Evolutionary conservation across 2,329 filamentous ascomycete genomes (phyloP), one percentile per base, ranked within the genome.

Genomic region (Verticillium zaregamsianum): DNA sequence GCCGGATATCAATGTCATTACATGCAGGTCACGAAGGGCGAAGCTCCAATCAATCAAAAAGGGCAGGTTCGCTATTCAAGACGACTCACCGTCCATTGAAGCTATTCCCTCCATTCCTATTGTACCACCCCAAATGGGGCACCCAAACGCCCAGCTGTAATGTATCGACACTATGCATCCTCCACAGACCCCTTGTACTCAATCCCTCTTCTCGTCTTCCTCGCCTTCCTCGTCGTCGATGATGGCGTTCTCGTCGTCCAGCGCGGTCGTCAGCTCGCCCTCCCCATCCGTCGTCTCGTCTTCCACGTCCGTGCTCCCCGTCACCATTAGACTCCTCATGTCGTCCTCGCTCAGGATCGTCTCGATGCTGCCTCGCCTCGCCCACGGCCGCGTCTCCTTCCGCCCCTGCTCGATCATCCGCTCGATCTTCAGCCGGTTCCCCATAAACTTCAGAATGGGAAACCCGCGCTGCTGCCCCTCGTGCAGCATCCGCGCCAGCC

Each of bases 381-480:
- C 70, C 66, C 77, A 77, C 3, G 78, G 74, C 61, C 84, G 74
- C 39, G 84, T 86, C 70, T 84, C 82, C 58, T 77, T 73, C 20
- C 87, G 75, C 1, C 86, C 87, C 64, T 77, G 74, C 69, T 89
- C 86, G n/a, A 90, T 81, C 57, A 83, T 68, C 58, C 88, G 82
- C 77, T 99, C 95, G 9, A 97, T 81, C 69, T 91, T 92, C 67
- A 97, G 85, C 58, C 95, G 80, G 72, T 99, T 99, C 28, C 84
- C 86, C 63, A 98, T 86, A 71, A 98, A 99, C 71, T 95, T 91
- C 58, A 99, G 81, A 73, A 95, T 96, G 0, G 95, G 92, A 72
- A 96, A 99, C 1, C 90, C 87, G 65, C 90, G 93, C 74, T 95
- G 91, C 74, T 96, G 90, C 23, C 95, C 95, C 62, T 92, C 90